These are phyloP conservation scores for Penicillium coffeae DNA, from an alignment of 495 filamentous ascomycete genomes.

Conservation along the genomic window DNA sequence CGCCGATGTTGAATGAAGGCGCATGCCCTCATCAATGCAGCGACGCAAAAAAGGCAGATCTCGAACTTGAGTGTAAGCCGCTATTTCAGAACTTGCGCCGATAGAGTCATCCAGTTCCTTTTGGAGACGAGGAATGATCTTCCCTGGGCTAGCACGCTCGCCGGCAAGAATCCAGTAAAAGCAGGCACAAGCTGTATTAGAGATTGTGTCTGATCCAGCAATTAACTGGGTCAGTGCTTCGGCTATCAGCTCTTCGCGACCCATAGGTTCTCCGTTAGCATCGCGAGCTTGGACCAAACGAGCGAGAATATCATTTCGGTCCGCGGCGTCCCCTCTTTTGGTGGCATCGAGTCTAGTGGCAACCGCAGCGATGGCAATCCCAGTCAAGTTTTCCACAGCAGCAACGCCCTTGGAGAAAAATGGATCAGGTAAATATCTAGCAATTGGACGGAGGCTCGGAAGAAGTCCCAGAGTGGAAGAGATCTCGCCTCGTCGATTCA, in stretches of 20 bases:
- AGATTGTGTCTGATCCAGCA: slow-evolving; percentile 75
- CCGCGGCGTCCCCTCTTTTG: slow-evolving; percentile 21
- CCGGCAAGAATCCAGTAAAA: slow-evolving; percentile 63
- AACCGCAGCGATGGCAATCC: slow-evolving; percentile 68
- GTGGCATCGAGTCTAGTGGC: slow-evolving; percentile 59
- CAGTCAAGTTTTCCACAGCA: slow-evolving; percentile 35
- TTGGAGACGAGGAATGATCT: slow-evolving; percentile 60
- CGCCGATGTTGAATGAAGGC: slow-evolving; percentile 74
- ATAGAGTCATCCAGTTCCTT: slow-evolving; percentile 64
- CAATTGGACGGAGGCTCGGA: slow-evolving; percentile 32
- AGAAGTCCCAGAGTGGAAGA: slow-evolving; percentile 34
- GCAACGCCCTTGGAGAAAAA: slow-evolving; percentile 37
- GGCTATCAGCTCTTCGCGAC: slow-evolving; percentile 66
- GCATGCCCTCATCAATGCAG: slow-evolving; percentile 75
- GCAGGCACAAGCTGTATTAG: slow-evolving; percentile 73
- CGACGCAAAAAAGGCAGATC: slow-evolving; percentile 66
- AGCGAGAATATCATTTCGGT: slow-evolving; percentile 67
- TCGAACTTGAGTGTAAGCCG: slow-evolving; percentile 56
- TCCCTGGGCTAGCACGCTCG: slow-evolving; percentile 42
- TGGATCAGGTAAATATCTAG: slow-evolving; percentile 35
- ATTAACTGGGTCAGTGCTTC: slow-evolving; percentile 81
- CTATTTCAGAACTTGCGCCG: slow-evolving; percentile 46
- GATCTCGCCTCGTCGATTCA: slow-evolving; percentile 39
- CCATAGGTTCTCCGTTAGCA: slow-evolving; percentile 63
- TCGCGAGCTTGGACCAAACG: slow-evolving; percentile 73